Percentiles rank a stretch among this genome's conserved stretches.
These are phyloP conservation scores for Salix viminalis DNA, from an alignment of 345 rosid species.

Conservation along the genomic window DNA sequence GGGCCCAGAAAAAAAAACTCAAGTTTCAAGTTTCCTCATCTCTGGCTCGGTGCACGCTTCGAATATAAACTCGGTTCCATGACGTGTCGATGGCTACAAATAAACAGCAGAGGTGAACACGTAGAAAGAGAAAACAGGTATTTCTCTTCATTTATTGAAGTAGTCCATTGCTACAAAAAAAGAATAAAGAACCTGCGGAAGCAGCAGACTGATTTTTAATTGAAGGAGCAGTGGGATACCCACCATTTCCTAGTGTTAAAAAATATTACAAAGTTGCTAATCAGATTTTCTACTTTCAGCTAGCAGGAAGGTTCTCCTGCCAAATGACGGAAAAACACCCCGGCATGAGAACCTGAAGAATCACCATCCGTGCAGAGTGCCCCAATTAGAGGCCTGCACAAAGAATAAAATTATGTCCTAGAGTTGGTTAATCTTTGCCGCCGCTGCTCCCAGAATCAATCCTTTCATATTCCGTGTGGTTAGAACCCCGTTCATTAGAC, in stretches of 20 bases:
- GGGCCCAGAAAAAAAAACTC: too few relatives aligned
- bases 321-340: slow-evolving; percentile 42
- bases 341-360: slow-evolving; percentile 54
- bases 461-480: slow-evolving; percentile 34
- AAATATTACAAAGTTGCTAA: slow-evolving; percentile 37
- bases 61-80: too few relatives aligned
- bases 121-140: not conserved
- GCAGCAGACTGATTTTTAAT: slow-evolving; percentile 32
- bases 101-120: not conserved
- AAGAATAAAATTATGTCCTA: slow-evolving; percentile 52
- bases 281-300: slow-evolving; percentile 36
- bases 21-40: too few relatives aligned
- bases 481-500: slow-evolving; percentile 41
- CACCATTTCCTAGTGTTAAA: slow-evolving; percentile 15
- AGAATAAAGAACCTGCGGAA: slow-evolving; percentile 37
- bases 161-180: slow-evolving; percentile 35
- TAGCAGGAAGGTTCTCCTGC: slow-evolving; percentile 45
- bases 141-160: slow-evolving; percentile 32
- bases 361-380: slow-evolving; percentile 33
- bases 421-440: slow-evolving; percentile 35
- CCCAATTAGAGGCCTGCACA: slow-evolving; percentile 46
- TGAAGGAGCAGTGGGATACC: slow-evolving; percentile 25
- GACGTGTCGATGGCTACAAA: too few relatives aligned
- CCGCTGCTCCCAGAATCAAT: slow-evolving; percentile 46
- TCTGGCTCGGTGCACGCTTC: too few relatives aligned